These are phyloP conservation scores for Coelastrella sp. DNA, from an alignment of 139 green algal species.

Conservation along the genomic window DNA sequence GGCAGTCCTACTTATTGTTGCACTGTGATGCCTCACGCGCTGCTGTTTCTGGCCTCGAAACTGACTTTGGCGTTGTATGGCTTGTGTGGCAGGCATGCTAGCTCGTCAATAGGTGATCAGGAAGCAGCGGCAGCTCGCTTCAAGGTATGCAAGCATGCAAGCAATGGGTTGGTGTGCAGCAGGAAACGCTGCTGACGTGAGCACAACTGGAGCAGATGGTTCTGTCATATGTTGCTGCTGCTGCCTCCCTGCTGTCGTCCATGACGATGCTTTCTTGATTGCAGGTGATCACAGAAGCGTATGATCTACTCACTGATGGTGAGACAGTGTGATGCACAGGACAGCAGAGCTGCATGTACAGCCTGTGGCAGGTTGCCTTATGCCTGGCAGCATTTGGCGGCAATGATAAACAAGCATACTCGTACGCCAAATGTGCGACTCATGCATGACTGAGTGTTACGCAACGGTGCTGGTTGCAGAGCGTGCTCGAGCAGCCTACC, in stretches of 20 bases:
- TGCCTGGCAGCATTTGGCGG: background rate
- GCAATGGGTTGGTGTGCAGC: background rate
- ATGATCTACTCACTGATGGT: slow-evolving; percentile 26
- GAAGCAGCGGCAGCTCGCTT: slow-evolving; percentile 28
- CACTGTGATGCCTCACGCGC: background rate
- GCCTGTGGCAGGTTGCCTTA: background rate
- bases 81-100: slow-evolving; percentile 36
- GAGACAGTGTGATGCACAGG: background rate
- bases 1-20: no score
- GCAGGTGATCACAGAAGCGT: slow-evolving; percentile 37
- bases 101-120: slow-evolving; percentile 8
- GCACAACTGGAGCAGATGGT: background rate
- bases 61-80: background rate
- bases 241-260: background rate
- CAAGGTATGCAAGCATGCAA: slow-evolving; percentile 3
- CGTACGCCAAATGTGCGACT: background rate
- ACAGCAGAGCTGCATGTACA: background rate
- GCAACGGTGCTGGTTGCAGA: background rate
- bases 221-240: background rate
- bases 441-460: background rate
- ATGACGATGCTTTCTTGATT: background rate
- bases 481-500: background rate
- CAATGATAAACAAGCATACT: background rate
- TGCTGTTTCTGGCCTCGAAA: background rate
- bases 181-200: background rate